Evolutionary conservation across 139 green algal species (phyloP).

Genomic region (Micractinium conductrix): DNA sequence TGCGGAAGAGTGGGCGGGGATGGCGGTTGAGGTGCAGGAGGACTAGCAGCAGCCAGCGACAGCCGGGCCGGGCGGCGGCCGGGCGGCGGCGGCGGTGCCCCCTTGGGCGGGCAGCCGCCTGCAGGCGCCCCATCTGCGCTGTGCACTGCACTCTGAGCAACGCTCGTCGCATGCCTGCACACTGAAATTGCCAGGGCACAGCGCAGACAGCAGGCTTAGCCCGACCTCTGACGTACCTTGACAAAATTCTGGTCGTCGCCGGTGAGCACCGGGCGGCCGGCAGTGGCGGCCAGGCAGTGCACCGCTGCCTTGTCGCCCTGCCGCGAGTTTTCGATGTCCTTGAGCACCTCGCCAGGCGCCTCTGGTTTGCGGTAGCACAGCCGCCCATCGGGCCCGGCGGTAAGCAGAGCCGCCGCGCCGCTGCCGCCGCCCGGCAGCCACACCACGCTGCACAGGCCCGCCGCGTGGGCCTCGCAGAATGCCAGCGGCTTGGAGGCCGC

Average conservation of each 20-base stretch:
- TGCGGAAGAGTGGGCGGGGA: constrained; percentile 20
- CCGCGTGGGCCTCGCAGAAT: constrained; percentile 15
- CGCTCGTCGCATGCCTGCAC: no score
- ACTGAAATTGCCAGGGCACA: no score
- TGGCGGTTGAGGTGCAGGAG: neutral
- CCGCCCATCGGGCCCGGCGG: constrained; percentile 42
- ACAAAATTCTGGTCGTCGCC: constrained; percentile 57
- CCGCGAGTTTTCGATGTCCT: constrained; percentile 27
- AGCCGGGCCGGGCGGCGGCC: no score
- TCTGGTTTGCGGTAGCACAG: constrained; percentile 36
- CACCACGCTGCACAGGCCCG: constrained; percentile 42
- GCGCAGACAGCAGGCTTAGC: no score
- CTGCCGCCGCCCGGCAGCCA: constrained; percentile 15
- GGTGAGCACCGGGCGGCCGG: constrained; percentile 48
- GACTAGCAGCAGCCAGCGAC: no score
- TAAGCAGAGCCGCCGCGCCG: neutral
- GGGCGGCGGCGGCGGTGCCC: no score
- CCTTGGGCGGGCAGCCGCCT: no score
- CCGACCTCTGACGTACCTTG: no score
- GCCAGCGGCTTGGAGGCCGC: constrained; percentile 14
- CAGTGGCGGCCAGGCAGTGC: constrained; percentile 22
- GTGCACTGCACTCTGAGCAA: no score
- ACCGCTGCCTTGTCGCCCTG: neutral
- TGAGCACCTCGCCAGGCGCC: constrained; percentile 37
- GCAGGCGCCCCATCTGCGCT: no score